These are phyloP conservation scores for Capsicum baccatum DNA, from an alignment of 257 asterid species.

Conservation along the genomic window DNA sequence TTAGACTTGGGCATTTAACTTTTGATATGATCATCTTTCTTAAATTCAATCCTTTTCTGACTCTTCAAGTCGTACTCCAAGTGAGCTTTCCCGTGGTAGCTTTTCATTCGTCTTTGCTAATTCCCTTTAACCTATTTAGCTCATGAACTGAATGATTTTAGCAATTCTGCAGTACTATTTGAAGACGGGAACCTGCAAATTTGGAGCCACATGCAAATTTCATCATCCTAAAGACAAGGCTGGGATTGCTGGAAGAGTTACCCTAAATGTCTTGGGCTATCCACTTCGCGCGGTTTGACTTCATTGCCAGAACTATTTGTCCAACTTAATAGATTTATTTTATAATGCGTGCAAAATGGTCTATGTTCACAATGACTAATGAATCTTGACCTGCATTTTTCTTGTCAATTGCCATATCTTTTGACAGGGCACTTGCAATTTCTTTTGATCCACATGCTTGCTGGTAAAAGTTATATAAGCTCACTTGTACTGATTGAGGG, in stretches of 20 bases:
- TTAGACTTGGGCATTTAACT: not conserved
- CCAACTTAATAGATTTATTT: not conserved
- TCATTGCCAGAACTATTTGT: constrained; percentile 10
- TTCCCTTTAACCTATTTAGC: constrained; percentile 12
- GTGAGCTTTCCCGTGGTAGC: not conserved
- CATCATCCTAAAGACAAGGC: constrained; percentile 95
- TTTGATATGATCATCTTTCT: not conserved
- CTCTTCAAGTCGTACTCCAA: not conserved
- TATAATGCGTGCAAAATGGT: not conserved
- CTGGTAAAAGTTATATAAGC: constrained; percentile 4
- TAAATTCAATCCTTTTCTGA: not conserved
- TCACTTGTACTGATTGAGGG: not conserved
- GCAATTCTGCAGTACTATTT: constrained; percentile 66
- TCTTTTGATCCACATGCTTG: not conserved
- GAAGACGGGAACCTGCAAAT: constrained; percentile 95
- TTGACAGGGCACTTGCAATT: not conserved
- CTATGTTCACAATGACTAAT: constrained; percentile 9
- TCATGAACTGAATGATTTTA: constrained; percentile 13
- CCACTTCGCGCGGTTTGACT: constrained; percentile 87
- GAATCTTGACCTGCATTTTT: constrained; percentile 16
- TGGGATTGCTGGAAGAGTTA: constrained; percentile 85
- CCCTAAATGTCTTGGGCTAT: constrained; percentile 84
- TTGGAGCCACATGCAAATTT: constrained; percentile 89
- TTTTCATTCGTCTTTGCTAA: not conserved
- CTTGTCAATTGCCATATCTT: not conserved